A percentile compares a stretch with the other conserved stretches of the same genome.
Conservation (phyloP, 176 grass and related monocot genomes). For the bread wheat (Triticum aestivum) region IWGSC_CS_RefSeq_v2.1 NC_057806.1:13978337-13978836, state of each 20-base stretch:
- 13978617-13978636: conserved; percentile 90
- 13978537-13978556: conserved; percentile 78
- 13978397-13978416: neutral
- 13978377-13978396: neutral
- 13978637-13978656: conserved; percentile 68
- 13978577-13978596: conserved; percentile 96
- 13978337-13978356: conserved; percentile 90
- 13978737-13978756: conserved; percentile 78
- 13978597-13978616: conserved; percentile 90
- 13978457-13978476: conserved; percentile 1
- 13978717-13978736: conserved; percentile 86
- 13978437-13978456: neutral
- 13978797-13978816: conserved; percentile 53
- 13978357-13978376: conserved; percentile 57
- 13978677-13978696: conserved; percentile 85
- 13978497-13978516: conserved; percentile 62
- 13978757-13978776: conserved; percentile 82
- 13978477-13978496: conserved; percentile 92
- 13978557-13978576: conserved; percentile 85
- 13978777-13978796: conserved; percentile 69
- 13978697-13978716: conserved; percentile 91
- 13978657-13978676: conserved; percentile 77
- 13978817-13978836: neutral
- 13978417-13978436: neutral
- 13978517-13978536: conserved; percentile 77